Percentiles rank a stretch among this genome's conserved stretches.
Evolutionary conservation across 2,329 filamentous ascomycete genomes (phyloP).

Genomic region (Rachicladosporium sp.): DNA sequence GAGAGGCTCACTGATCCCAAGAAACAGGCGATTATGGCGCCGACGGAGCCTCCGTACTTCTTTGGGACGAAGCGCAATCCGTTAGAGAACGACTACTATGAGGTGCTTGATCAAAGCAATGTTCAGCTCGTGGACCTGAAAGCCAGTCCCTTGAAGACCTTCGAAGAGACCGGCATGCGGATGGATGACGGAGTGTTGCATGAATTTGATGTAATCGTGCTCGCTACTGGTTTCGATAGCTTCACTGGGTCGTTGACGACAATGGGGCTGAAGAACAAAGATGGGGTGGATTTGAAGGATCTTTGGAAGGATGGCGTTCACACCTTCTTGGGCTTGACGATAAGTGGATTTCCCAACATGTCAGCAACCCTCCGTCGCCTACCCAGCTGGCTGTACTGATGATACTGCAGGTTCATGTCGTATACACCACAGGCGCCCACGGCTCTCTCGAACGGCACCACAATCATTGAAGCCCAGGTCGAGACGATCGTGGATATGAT

Average conservation of each 20-base stretch:
- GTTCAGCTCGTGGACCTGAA: constrained; percentile 32
- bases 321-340: constrained; percentile 28
- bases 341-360: constrained; percentile 25
- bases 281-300: constrained; percentile 29
- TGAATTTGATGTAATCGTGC: constrained; percentile 31
- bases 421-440: constrained; percentile 25
- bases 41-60: constrained; percentile 28
- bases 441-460: constrained; percentile 34
- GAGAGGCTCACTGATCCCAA: constrained; percentile 29
- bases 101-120: constrained; percentile 30
- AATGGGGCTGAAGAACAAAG: constrained; percentile 23
- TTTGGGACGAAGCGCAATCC: constrained; percentile 33
- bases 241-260: constrained; percentile 25
- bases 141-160: constrained; percentile 28
- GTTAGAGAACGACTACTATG: constrained; percentile 37
- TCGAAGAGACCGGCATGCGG: constrained; percentile 32
- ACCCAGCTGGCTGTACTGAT: no score
- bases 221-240: constrained; percentile 35
- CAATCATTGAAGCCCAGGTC: constrained; percentile 32
- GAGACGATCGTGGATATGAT: constrained; percentile 35
- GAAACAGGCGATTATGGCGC: constrained; percentile 34
- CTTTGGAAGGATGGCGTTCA: constrained; percentile 31
- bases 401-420: not conserved
- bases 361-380: constrained; percentile 9
- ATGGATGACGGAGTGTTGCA: constrained; percentile 27